phyloP scores from a whole-genome alignment of 2,329 filamentous ascomycete genomes.

The Coniella lustricola region DNA sequence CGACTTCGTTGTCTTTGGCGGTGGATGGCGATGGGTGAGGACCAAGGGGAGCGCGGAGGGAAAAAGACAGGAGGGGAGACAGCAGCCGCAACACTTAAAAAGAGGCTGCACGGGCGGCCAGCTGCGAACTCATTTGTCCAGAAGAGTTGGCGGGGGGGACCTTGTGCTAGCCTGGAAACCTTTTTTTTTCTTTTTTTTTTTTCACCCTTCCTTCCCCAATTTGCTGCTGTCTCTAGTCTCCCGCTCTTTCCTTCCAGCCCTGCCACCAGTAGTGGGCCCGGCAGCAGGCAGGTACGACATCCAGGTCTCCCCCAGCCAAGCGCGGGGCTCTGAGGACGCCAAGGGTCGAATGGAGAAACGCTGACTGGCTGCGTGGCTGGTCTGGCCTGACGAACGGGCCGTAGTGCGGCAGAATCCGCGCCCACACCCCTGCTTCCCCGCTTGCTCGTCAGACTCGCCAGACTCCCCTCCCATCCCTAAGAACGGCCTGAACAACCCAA shows the following conservation, averaged over 20 bases:
- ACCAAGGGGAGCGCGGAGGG: constrained; percentile 27
- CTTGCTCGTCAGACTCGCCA: too few species aligned
- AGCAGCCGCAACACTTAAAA: neutral
- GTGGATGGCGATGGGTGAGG: constrained; percentile 28
- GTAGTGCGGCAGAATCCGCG: too few species aligned
- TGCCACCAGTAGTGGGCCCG: neutral
- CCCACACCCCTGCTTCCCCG: neutral
- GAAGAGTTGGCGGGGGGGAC: constrained; percentile 14
- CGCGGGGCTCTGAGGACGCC: neutral
- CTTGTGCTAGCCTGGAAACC: constrained; percentile 11
- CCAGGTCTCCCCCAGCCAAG: too few species aligned
- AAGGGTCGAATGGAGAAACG: neutral
- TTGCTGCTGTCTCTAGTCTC: too few species aligned
- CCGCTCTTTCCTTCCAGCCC: too few species aligned
- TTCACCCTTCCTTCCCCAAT: neutral
- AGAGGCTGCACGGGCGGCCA: too few species aligned
- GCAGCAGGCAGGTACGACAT: constrained; percentile 2
- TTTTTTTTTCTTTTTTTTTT: constrained; percentile 18
- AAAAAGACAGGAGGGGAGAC: constrained; percentile 20
- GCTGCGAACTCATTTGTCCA: too few species aligned
- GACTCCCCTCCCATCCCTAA: too few species aligned
- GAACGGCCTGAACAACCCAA: too few species aligned
- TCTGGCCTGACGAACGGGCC: too few species aligned
- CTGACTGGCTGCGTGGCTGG: constrained; percentile 9
- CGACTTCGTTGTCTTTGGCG: constrained; percentile 60